phyloP scores from a whole-genome alignment of 139 green algal species.

The Nannochloris sp. region DNA sequence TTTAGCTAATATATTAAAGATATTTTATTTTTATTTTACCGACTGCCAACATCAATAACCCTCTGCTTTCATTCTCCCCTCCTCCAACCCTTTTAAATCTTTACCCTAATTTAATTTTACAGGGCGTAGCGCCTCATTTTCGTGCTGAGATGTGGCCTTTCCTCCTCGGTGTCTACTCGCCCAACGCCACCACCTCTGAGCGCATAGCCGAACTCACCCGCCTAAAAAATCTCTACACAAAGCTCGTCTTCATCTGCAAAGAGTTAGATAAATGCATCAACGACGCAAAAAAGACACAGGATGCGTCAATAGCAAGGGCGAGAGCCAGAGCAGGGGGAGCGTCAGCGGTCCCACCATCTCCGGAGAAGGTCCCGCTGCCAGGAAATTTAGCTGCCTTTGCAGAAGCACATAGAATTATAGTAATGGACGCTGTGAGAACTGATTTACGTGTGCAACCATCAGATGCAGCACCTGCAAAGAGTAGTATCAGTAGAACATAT shows the following conservation, averaged over 20 bases:
- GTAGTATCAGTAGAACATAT: too few relatives aligned
- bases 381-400: slow-evolving; percentile 45
- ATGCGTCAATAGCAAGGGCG: background rate
- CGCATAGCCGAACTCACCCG: slow-evolving; percentile 4
- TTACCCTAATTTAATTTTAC: slow-evolving; percentile 1
- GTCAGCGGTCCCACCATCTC: background rate
- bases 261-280: slow-evolving; percentile 24
- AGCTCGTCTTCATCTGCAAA: slow-evolving; percentile 45
- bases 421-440: slow-evolving; percentile 57
- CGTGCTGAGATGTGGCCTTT: slow-evolving; percentile 50
- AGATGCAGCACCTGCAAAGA: background rate
- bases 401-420: slow-evolving; percentile 63
- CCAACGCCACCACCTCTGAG: slow-evolving; percentile 3
- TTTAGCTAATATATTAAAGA: too few relatives aligned
- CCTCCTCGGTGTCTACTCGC: slow-evolving; percentile 45
- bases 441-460: slow-evolving; percentile 13
- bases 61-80: background rate
- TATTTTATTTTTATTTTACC: too few relatives aligned
- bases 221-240: slow-evolving; percentile 25
- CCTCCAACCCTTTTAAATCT: background rate
- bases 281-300: background rate
- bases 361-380: slow-evolving; percentile 29
- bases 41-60: background rate
- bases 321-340: background rate
- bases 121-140: slow-evolving; percentile 39